These are phyloP conservation scores for Capsicum pubescens DNA, from an alignment of 257 asterid species.

Conservation along the genomic window DNA sequence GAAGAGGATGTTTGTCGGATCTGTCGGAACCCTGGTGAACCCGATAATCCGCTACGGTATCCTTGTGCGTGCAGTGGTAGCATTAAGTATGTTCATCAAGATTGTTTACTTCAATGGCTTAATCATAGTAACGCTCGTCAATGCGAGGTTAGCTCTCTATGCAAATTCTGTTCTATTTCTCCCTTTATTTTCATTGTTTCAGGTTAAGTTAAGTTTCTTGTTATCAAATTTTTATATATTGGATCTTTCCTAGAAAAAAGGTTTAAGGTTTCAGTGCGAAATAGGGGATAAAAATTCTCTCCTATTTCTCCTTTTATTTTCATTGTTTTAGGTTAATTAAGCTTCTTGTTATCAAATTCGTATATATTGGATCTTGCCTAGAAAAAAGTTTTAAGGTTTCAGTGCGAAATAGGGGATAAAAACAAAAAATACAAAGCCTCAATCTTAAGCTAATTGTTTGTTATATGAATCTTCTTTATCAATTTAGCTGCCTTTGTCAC, in stretches of 20 bases:
- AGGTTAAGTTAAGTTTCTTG: neutral
- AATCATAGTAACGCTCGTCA: constrained; percentile 98
- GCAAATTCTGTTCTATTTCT: neutral
- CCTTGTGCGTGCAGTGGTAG: constrained; percentile 99
- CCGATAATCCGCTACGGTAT: constrained; percentile 82
- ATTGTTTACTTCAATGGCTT: constrained; percentile 98
- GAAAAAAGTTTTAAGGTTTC: neutral
- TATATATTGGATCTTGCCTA: neutral
- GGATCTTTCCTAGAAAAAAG: neutral
- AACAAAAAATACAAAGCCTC: too few species aligned
- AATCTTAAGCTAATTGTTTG: neutral
- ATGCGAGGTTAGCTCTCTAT: constrained; percentile 69
- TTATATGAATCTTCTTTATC: neutral
- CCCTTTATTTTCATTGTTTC: neutral
- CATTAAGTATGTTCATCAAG: constrained; percentile 94
- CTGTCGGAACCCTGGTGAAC: constrained; percentile 95
- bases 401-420: neutral
- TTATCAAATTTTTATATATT: neutral
- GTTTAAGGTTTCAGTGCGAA: neutral
- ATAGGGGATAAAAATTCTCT: neutral
- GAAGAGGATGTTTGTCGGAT: constrained; percentile 98
- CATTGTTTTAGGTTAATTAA: neutral
- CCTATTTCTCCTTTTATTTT: neutral
- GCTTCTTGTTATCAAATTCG: neutral
- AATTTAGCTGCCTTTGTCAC: too few species aligned